phyloP scores from a whole-genome alignment of 2,329 filamentous ascomycete species.

The Chaetomium sp. region DNA sequence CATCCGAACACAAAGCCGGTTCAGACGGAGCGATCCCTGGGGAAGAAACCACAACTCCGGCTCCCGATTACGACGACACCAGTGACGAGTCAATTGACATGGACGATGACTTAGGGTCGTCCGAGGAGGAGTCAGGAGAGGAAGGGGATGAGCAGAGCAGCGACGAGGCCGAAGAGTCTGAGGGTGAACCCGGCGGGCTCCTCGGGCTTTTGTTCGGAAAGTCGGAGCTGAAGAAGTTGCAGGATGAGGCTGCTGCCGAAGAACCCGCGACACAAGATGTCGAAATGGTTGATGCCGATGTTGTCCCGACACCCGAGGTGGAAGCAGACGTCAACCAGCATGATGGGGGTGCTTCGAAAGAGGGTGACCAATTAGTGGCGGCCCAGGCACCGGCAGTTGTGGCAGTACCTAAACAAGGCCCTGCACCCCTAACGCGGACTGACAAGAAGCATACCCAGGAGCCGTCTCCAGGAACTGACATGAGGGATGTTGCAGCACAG shows the following conservation, averaged over 20 bases:
- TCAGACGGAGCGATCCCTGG: conserved; percentile 27
- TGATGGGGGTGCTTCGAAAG: neutral
- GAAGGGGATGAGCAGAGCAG: conserved; percentile 52
- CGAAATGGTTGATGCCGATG: conserved; percentile 41
- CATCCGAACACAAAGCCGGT: conserved; percentile 36
- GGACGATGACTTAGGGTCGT: conserved; percentile 66
- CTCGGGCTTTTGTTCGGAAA: conserved; percentile 62
- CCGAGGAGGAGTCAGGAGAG: conserved; percentile 49
- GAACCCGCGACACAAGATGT: conserved; percentile 32
- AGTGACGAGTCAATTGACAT: conserved; percentile 69
- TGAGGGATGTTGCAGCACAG: neutral
- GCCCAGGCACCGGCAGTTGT: neutral
- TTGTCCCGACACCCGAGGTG: conserved; percentile 10
- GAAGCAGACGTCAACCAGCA: conserved; percentile 3
- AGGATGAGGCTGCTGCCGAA: conserved; percentile 43
- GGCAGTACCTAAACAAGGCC: neutral
- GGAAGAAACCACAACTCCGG: conserved; percentile 33
- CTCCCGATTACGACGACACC: conserved; percentile 50
- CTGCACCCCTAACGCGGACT: neutral
- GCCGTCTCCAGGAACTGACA: neutral
- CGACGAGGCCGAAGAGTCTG: conserved; percentile 46
- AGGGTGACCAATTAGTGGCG: neutral
- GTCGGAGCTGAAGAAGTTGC: conserved; percentile 57
- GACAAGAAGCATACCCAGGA: neutral
- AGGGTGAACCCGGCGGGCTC: conserved; percentile 50